A percentile compares a stretch with the other conserved stretches of the same genome.
Evolutionary conservation across 83 land plant genomes (phyloP).

Genomic region (Larix sibirica): DNA sequence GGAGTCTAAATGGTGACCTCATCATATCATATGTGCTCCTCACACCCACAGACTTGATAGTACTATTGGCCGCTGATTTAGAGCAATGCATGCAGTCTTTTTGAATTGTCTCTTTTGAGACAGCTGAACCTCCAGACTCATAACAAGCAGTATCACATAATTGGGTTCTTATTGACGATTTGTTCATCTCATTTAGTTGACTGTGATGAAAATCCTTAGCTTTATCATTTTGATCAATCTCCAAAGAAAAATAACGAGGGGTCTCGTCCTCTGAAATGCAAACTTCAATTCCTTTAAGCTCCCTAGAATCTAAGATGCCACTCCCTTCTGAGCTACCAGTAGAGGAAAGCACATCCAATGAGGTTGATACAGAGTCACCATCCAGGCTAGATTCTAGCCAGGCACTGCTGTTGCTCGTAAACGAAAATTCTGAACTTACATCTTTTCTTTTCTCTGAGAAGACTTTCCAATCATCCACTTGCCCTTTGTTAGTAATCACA

Average conservation of each 20-base stretch:
- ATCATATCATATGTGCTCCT: neutral
- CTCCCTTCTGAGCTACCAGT: neutral
- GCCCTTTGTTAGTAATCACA: neutral
- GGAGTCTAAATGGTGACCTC: neutral
- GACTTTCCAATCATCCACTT: neutral
- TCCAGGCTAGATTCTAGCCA: neutral
- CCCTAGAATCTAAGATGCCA: slow-evolving; percentile 3
- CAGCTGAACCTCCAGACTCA: neutral
- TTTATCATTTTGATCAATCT: neutral
- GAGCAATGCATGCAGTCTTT: neutral
- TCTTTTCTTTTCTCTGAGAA: neutral
- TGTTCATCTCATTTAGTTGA: neutral
- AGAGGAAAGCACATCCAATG: neutral
- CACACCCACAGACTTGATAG: neutral
- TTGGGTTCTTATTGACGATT: neutral
- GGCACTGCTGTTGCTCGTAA: neutral
- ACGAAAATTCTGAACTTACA: slow-evolving; percentile 4
- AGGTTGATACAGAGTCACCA: neutral
- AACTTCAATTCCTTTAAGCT: neutral
- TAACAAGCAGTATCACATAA: neutral
- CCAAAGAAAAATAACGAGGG: neutral
- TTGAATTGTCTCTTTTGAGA: neutral
- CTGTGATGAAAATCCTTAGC: slow-evolving; percentile 6
- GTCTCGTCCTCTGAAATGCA: neutral
- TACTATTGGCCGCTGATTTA: neutral